Base-by-base conservation (phyloP, 1,284 basidiomycete species). In the Austroboletus niveus region DNA sequence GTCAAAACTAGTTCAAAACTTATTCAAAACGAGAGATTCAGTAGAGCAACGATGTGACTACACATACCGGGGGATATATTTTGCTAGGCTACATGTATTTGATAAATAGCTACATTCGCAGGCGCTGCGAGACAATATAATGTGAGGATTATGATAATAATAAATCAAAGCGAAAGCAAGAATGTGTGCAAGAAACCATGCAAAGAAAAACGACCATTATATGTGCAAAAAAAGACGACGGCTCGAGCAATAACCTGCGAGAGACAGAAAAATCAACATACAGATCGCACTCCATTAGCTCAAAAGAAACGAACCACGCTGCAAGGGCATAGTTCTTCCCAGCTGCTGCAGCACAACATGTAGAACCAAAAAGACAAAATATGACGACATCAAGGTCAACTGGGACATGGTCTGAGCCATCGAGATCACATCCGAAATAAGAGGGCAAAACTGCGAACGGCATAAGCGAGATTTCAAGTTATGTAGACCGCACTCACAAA, bases 351-450 rank as follows among this genome's bases (percentile, higher is more conserved):
- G 11, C n/a, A 24, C 38, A 14, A 58, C 22, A 47, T 47, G 50
- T 4, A 54, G 15, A 24, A 64, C 30, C n/a, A 15, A 52, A 24
- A 47, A 49, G 5, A 55, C 29, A 8, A 55, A 47, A 48, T 62
- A 60, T 4, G 54, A 66, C 17, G 52, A 52, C 45, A 62, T 49
- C 11, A 41, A 52, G 4, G 51, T 54, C 8, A 65, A 50, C 32
- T 64, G 59, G 31, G 41, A 55, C 45, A 48, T 44, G 9, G 60
- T 53, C 15, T 35, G 47, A 10, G 22, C 30, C 46, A 63, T 60
- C 6, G 59, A 60, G 4, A 63, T 12, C 10, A 63, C 54, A 10
- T 63, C 62, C 11, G 53, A 57, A 40, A 67, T 43, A 8, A 63
- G 42, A 1, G 62, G 62, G 17, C 38, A 46, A 50, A 63, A 68